Conservation (phyloP, 2,329 filamentous ascomycete genomes). For the Graphilbum ipis-grandicollis region DNA sequence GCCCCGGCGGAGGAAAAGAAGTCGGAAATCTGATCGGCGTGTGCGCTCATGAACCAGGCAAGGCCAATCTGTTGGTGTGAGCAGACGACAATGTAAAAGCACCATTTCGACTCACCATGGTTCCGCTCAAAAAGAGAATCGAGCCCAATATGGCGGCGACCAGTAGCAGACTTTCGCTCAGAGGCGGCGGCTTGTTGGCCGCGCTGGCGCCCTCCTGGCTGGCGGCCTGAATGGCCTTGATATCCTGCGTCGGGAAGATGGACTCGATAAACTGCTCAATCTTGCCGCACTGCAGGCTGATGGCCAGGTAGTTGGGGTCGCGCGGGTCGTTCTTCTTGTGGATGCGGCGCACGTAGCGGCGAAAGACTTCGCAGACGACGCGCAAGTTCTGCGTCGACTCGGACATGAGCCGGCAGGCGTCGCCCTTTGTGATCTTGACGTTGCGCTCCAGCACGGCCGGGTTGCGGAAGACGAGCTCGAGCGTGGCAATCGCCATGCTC, state of each 20-base stretch:
- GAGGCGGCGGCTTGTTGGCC: conserved; percentile 22
- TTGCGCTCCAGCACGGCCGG: conserved; percentile 70
- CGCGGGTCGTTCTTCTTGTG: conserved; percentile 86
- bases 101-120: conserved; percentile 85
- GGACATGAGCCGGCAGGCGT: conserved; percentile 81
- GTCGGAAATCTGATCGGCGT: conserved; percentile 54
- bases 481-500: conserved; percentile 88
- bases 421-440: conserved; percentile 91
- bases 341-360: conserved; percentile 60
- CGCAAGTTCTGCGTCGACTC: conserved; percentile 82
- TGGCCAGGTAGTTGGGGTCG: conserved; percentile 82
- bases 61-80: conserved; percentile 44
- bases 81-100: background rate
- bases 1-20: conserved; percentile 8
- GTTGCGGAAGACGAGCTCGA: conserved; percentile 87
- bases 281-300: conserved; percentile 81
- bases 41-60: conserved; percentile 67
- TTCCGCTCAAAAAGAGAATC: conserved; percentile 50
- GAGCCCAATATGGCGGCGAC: conserved; percentile 47
- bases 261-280: conserved; percentile 93
- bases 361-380: conserved; percentile 68
- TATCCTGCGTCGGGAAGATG: conserved; percentile 72
- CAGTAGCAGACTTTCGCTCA: conserved; percentile 48
- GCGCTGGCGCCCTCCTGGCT: conserved; percentile 22
- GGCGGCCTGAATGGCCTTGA: conserved; percentile 34